Evolutionary conservation across 352 stramenopile genomes (phyloP), one percentile per base, ranked within the genome.

Genomic region (Phytopythium chamaehyphon): DNA sequence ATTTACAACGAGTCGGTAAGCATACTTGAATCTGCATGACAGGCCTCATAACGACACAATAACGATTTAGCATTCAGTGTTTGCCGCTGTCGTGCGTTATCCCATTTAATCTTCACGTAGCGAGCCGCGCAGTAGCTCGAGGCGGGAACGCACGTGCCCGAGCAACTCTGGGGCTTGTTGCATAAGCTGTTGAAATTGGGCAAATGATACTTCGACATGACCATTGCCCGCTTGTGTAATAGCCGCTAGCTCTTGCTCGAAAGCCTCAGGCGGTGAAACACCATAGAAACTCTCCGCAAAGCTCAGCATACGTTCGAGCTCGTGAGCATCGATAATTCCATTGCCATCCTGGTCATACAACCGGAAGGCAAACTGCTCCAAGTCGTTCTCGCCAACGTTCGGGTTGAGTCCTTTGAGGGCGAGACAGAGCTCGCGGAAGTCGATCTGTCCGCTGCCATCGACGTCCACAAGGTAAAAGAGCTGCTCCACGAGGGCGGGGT

Each of bases 341-440:
- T 87, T 76, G 57, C 75, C 66, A 47, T 90, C 68, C 21, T 71
- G 23, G 48, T 90, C 78, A 54, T 87, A 90, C 18, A 90, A 62
- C 3, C 65, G 58, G 31, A 90, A 90, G 1, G 69, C 77, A 40
- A 90, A 85, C 10, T 61, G 63, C 26, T 73, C 64, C 37, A 90
- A 47, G 19, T 71, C 65, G 12, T 71, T 64, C 24, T 62, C 54
- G 52, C 64, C 69, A 18, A 44, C 59, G 6, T 62, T 63, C 18
- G 70, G 62, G 48, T 83, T 84, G 18, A 90, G 54, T 9, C 65
- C 66, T 7, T 67, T 64, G n/a, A 90, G 61, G 2, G 63, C 73
- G 50, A 87, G 61, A 38, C 78, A 89, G 39, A 89, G 64, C 52
- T 89, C 78, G 18, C 78, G 73, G 53, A 89, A 90, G 51, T 90